phyloP scores from a whole-genome alignment of 257 asterid species.

The Leptodermis oblonga region DNA sequence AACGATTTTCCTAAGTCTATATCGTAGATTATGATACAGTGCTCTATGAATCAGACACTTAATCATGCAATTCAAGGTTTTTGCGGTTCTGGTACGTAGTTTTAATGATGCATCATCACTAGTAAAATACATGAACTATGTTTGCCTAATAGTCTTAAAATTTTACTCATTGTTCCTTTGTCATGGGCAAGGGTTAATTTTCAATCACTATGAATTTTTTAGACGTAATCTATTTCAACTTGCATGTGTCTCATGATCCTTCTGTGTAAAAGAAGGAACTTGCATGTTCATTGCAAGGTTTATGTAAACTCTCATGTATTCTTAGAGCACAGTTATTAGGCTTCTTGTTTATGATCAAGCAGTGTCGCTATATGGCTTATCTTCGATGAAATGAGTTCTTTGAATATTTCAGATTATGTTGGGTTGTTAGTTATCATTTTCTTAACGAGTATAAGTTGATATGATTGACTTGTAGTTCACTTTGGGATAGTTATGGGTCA shows the following conservation, averaged over 20 bases:
- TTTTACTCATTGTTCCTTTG: neutral
- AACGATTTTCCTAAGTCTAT: neutral
- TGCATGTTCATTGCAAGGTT: neutral
- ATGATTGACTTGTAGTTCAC: neutral
- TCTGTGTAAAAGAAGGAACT: neutral
- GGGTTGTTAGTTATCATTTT: neutral
- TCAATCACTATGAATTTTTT: neutral
- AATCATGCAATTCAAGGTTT: neutral
- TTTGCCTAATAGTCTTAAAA: neutral
- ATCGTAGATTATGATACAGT: neutral
- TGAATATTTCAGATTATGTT: neutral
- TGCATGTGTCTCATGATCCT: neutral
- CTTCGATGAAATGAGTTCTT: neutral
- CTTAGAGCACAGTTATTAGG: neutral
- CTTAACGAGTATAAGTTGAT: neutral
- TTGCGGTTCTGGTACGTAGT: neutral
- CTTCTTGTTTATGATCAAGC: neutral
- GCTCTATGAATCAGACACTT: neutral
- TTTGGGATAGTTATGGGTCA: neutral
- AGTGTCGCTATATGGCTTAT: neutral
- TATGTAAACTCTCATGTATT: neutral
- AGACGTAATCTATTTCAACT: neutral
- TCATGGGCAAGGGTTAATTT: neutral
- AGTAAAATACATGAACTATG: neutral
- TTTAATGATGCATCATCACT: neutral